Base-by-base conservation (phyloP, 805 yeast species). In the Pichia phayaonensis region DNA sequence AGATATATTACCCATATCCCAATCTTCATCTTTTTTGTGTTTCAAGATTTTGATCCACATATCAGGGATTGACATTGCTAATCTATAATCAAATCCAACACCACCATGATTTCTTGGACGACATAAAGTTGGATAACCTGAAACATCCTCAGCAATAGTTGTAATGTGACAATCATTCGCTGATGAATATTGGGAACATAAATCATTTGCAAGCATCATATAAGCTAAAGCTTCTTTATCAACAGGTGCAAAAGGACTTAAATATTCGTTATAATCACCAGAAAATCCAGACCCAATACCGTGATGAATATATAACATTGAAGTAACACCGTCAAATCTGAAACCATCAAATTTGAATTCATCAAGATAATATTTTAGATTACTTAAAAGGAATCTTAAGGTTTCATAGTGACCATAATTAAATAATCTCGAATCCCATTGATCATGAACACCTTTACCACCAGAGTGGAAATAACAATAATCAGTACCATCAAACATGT, bases 1-100 rank as follows among this genome's bases (percentile, higher is more conserved):
- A 21, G 82, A 83, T 50, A 92, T 90, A 53, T 76, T 72, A 43
- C 85, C 89, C 72, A 92, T 68, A 60, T 90, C 89, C 99, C 99
- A 92, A 47, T 88, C 84, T 54, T 90, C 96, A 66, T 92, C 98
- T 43, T 69, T 62, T 52, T 76, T 70, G 64, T 90, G 97, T 64
- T 94, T 92, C 59, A 92, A 70, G 45, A 90, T 68, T 67, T 94
- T 94, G 71, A 92, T 92, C 99, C 99, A 92, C 98, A 92, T 92
- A 67, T 92, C 99, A 4, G 99, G 99, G 53, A 92, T 74, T 1
- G 98, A 97, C 99, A 92, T 92, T 2, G 96, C 94, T 48, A 92
- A 74, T 55, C 98, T 75, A 67, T 92, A 92, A 65, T 90, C 94
- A 61, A 92, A 92, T 0, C 97, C 99, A 54, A 86, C 83, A 51